Evolutionary conservation across 805 yeast species (phyloP).

Genomic region (Wickerhamiella domercqiae): DNA sequence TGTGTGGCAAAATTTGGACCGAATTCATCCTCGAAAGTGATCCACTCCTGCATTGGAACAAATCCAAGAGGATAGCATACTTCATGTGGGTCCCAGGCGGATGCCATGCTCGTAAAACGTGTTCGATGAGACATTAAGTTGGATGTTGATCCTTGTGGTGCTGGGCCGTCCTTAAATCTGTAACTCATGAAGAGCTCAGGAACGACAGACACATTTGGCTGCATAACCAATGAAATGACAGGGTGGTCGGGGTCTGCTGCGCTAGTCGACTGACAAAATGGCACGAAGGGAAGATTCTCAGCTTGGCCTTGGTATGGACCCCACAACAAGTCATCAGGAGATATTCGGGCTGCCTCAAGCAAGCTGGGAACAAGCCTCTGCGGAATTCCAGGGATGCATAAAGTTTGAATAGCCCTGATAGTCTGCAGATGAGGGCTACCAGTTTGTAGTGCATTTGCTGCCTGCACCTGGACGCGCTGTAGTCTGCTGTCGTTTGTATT

Average conservation of each 20-base stretch:
- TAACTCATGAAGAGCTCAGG: neutral
- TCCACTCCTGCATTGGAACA: neutral
- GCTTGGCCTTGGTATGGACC: neutral
- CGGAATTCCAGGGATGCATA: neutral
- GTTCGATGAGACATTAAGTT: neutral
- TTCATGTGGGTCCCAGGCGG: neutral
- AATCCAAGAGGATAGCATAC: slow-evolving; percentile 1
- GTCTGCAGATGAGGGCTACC: neutral
- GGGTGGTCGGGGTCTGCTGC: too few species aligned
- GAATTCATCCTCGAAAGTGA: neutral
- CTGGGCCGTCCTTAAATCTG: neutral
- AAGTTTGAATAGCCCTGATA: neutral
- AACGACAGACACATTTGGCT: neutral
- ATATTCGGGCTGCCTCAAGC: neutral
- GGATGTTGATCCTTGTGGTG: neutral
- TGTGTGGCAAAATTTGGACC: neutral
- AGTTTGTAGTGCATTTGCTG: neutral
- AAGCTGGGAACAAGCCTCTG: neutral
- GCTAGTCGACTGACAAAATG: too few species aligned
- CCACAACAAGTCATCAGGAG: neutral
- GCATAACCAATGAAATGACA: neutral
- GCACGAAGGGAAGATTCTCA: neutral
- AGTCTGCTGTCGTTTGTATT: too few species aligned
- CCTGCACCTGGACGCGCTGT: neutral
- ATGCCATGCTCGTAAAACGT: neutral